A percentile compares a stretch with the other conserved stretches of the same genome.
Evolutionary conservation across 768 basidiomycete species (phyloP).

Genomic region (Paxillus involutus): DNA sequence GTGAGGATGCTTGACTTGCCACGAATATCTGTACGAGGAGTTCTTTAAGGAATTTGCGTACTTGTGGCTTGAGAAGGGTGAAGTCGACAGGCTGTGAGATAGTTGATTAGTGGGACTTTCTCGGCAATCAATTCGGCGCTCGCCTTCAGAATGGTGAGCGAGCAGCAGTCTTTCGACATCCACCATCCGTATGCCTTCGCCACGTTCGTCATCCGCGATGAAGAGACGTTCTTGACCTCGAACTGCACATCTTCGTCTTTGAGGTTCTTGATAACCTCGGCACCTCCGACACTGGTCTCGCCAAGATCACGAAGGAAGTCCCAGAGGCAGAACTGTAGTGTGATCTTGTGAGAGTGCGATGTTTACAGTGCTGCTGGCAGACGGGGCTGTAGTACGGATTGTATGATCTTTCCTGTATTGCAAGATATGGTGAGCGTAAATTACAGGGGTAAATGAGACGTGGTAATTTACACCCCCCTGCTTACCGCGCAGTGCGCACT

Average conservation of each 20-base stretch:
- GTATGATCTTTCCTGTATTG: constrained; percentile 73
- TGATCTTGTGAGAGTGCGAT: constrained; percentile 86
- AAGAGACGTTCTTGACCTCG: constrained; percentile 54
- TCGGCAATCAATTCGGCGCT: constrained; percentile 1
- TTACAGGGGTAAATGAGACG: no score
- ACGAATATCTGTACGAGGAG: constrained; percentile 71
- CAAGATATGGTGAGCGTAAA: no score
- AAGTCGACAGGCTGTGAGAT: constrained; percentile 81
- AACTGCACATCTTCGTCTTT: constrained; percentile 43
- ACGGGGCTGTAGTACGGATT: constrained; percentile 97
- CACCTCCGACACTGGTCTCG: constrained; percentile 78
- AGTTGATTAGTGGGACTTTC: not conserved
- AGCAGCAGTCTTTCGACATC: constrained; percentile 80
- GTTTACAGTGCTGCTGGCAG: constrained; percentile 74
- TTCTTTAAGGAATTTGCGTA: constrained; percentile 65
- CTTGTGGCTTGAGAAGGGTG: constrained; percentile 61
- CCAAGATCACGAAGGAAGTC: constrained; percentile 93
- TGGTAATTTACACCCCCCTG: no score
- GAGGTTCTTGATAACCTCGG: constrained; percentile 66
- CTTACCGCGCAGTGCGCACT: no score
- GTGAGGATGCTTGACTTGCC: constrained; percentile 72
- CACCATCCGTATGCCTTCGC: constrained; percentile 92
- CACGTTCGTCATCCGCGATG: constrained; percentile 63
- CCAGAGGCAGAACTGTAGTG: constrained; percentile 94
- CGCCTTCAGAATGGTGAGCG: constrained; percentile 84